These are phyloP conservation scores for Ascosphaera acerosa DNA, from an alignment of 2,329 filamentous ascomycete genomes.

Conservation along the genomic window DNA sequence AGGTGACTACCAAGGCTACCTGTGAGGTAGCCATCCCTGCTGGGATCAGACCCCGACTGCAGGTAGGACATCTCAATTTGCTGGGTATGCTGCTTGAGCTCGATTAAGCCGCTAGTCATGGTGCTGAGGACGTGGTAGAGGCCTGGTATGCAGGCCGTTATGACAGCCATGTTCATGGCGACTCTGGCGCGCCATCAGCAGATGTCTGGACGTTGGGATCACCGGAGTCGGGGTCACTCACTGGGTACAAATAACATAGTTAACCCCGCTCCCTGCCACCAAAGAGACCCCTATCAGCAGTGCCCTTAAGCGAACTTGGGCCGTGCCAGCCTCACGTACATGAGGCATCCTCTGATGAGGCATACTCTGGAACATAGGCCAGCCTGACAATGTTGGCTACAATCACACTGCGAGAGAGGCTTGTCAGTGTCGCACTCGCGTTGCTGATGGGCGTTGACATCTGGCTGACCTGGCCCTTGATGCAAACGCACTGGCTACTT, in stretches of 20 bases:
- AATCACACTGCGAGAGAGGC: too few species aligned
- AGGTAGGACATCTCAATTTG: background rate
- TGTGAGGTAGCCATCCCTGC: background rate
- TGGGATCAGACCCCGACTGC: background rate
- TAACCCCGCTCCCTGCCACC: background rate
- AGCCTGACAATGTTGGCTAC: background rate
- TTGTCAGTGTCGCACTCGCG: too few species aligned
- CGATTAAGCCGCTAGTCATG: conserved; percentile 8
- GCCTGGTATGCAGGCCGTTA: conserved; percentile 9
- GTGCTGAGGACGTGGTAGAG: conserved; percentile 8
- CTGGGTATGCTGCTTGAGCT: background rate
- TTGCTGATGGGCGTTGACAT: too few species aligned
- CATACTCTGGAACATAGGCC: background rate
- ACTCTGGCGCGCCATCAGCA: conserved; percentile 3
- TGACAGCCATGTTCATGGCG: conserved; percentile 7
- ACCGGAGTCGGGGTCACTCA: too few species aligned
- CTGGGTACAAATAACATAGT: background rate
- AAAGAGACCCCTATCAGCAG: too few species aligned
- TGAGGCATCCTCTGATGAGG: background rate
- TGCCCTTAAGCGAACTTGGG: too few species aligned
- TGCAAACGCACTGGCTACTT: background rate
- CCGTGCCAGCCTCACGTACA: background rate
- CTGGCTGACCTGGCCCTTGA: too few species aligned
- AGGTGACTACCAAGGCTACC: background rate
- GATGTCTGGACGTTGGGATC: too few species aligned